Evolutionary conservation across 1,284 basidiomycete species (phyloP).

Genomic region (Naganishia cerealis): DNA sequence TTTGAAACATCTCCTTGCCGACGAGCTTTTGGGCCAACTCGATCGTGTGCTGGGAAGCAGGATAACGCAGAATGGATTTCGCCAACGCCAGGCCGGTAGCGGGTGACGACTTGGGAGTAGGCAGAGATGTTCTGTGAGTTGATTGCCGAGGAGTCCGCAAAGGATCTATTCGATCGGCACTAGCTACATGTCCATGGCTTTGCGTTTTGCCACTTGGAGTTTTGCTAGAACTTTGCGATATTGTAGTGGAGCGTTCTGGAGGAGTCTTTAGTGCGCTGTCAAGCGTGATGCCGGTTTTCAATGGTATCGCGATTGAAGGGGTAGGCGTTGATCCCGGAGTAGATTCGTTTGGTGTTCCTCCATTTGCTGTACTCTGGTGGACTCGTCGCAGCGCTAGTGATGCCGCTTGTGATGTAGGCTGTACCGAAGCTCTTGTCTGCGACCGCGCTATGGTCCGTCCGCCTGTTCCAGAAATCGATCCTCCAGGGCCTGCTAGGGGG

Average conservation of each 20-base stretch:
- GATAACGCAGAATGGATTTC: slow-evolving; percentile 30
- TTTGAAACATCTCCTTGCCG: slow-evolving; percentile 32
- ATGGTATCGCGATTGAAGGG: slow-evolving; percentile 6
- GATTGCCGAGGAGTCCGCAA: slow-evolving; percentile 29
- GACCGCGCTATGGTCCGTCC: slow-evolving; percentile 3
- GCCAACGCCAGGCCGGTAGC: slow-evolving; percentile 32
- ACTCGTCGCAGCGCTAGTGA: slow-evolving; percentile 15
- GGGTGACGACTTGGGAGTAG: slow-evolving; percentile 32
- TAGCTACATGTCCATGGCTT: neutral
- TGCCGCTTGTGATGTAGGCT: neutral
- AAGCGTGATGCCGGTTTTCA: slow-evolving; percentile 8
- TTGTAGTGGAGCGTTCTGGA: slow-evolving; percentile 6
- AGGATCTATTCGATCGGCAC: slow-evolving; percentile 12
- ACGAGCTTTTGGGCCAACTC: slow-evolving; percentile 35
- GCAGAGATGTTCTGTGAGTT: slow-evolving; percentile 1
- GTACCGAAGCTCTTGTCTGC: neutral
- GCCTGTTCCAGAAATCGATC: neutral
- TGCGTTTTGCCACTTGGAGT: slow-evolving; percentile 20
- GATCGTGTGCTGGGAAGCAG: slow-evolving; percentile 27
- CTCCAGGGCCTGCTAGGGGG: neutral
- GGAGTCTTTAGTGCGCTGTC: slow-evolving; percentile 20
- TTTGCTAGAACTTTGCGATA: neutral
- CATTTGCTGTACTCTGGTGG: slow-evolving; percentile 5
- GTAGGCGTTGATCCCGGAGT: slow-evolving; percentile 6
- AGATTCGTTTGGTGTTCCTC: neutral